phyloP scores from a whole-genome alignment of 192 early-diverging fungal species.

The Backusella mclennaniae region DNA sequence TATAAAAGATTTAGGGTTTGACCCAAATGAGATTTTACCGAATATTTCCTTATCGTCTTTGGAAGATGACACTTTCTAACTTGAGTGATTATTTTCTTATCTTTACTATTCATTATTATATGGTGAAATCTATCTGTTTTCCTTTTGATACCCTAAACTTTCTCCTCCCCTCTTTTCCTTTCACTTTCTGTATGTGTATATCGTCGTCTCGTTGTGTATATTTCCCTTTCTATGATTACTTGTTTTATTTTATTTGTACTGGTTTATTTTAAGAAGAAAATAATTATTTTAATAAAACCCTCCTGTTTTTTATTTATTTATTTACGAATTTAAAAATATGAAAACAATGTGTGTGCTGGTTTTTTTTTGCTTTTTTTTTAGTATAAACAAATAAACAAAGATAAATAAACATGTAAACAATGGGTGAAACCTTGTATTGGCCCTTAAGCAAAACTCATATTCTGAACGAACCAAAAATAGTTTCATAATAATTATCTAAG shows the following conservation, averaged over 20 bases:
- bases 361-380: neutral
- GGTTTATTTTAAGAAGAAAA: neutral
- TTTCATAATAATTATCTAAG: neutral
- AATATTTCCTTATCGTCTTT: neutral
- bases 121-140: neutral
- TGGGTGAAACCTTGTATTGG: neutral
- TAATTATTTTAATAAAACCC: neutral
- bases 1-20: constrained; percentile 29
- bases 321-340: neutral
- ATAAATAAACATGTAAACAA: neutral
- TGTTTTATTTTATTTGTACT: neutral
- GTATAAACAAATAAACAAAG: neutral
- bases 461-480: neutral
- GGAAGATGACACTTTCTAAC: constrained; percentile 10
- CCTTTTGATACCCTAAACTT: neutral
- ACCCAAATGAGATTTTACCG: constrained; percentile 13
- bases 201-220: neutral
- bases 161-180: neutral
- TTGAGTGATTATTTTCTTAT: neutral
- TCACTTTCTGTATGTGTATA: neutral
- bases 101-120: neutral
- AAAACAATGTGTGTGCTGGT: neutral
- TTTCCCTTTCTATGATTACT: neutral
- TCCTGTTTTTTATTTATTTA: neutral
- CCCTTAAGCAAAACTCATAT: neutral